Percentiles rank a stretch among this genome's conserved stretches.
Evolutionary conservation across 371 early-diverging fungal species (phyloP).

Genomic region (Mortierella polycephala): DNA sequence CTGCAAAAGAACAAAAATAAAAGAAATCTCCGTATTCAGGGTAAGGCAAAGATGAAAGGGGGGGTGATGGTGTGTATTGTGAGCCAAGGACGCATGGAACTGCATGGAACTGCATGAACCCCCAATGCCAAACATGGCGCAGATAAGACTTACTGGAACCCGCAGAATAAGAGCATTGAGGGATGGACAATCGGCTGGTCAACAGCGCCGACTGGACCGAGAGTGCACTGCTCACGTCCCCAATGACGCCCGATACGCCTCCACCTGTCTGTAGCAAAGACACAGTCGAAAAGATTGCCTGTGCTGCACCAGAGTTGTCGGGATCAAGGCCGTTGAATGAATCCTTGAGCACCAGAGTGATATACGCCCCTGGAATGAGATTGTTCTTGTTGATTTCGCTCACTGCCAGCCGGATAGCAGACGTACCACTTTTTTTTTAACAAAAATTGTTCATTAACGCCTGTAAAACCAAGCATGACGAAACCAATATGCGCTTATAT

Average conservation of each 20-base stretch:
- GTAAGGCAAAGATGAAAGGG: not conserved
- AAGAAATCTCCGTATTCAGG: not conserved
- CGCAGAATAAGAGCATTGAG: conserved; percentile 70
- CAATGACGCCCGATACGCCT: conserved; percentile 64
- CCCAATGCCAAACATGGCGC: not conserved
- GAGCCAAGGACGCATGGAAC: too few species aligned
- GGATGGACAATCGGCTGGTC: conserved; percentile 67
- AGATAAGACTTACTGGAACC: conserved; percentile 59
- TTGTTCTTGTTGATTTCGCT: conserved; percentile 65
- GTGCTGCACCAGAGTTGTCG: conserved; percentile 65
- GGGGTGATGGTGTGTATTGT: too few species aligned
- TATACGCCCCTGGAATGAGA: conserved; percentile 67
- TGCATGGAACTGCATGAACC: too few species aligned
- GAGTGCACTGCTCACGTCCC: conserved; percentile 70
- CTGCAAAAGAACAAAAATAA: not conserved
- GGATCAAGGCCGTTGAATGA: conserved; percentile 63
- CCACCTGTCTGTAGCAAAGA: conserved; percentile 62
- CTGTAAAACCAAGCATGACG: not conserved
- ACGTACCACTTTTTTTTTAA: conserved; percentile 59
- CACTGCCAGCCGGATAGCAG: conserved; percentile 70
- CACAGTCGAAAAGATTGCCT: conserved; percentile 71
- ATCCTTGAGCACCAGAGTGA: conserved; percentile 67
- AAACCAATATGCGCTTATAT: not conserved
- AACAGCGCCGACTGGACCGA: conserved; percentile 67
- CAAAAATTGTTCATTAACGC: not conserved